phyloP scores from a whole-genome alignment of 2,329 filamentous ascomycete species.

The Fusarium fracticaudum region DNA sequence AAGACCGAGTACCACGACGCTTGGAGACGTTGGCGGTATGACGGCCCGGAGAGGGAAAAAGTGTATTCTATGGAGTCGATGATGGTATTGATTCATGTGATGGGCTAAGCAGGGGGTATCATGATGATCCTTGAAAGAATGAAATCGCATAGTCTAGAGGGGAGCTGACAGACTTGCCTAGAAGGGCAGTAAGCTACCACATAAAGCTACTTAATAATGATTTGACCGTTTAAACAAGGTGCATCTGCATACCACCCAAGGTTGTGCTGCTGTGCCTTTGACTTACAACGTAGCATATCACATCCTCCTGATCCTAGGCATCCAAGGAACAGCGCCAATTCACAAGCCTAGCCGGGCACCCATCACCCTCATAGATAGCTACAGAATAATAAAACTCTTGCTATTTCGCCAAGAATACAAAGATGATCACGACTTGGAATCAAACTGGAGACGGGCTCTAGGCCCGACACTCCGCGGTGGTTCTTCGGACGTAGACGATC shows the following conservation, averaged over 20 bases:
- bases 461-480: constrained; percentile 38
- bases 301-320: background rate
- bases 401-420: constrained; percentile 8
- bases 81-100: background rate
- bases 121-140: background rate
- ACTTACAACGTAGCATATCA: background rate
- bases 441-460: constrained; percentile 20
- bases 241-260: constrained; percentile 23
- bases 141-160: background rate
- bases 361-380: background rate
- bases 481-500: constrained; percentile 29
- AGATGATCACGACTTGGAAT: background rate
- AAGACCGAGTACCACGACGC: background rate
- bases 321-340: background rate
- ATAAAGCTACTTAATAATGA: constrained; percentile 1
- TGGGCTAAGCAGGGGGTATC: background rate
- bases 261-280: background rate
- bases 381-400: constrained; percentile 2
- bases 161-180: constrained; percentile 22
- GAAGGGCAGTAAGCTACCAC: constrained; percentile 19
- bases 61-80: constrained; percentile 13
- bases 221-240: constrained; percentile 9
- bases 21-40: background rate
- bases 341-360: background rate
- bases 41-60: background rate